These are phyloP conservation scores for Arthrobotrys musiformis DNA, from an alignment of 2,329 filamentous ascomycete genomes.

Conservation along the genomic window DNA sequence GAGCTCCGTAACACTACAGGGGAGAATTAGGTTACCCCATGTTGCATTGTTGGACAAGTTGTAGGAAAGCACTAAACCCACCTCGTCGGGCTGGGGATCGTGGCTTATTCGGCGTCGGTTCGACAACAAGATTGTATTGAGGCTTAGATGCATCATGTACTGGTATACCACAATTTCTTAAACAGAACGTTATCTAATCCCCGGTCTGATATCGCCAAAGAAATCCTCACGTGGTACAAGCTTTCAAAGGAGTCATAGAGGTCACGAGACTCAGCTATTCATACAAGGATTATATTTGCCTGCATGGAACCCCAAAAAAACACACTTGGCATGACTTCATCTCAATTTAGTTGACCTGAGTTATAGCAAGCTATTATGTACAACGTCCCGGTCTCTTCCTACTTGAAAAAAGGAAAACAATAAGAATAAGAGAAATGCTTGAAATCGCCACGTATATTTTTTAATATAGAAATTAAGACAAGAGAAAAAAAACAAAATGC, in stretches of 20 bases:
- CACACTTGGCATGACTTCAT: not conserved
- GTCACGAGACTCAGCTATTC: not conserved
- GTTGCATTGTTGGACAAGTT: not conserved
- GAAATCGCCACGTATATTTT: not conserved
- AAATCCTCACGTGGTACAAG: not conserved
- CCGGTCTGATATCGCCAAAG: not conserved
- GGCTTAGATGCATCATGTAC: constrained; percentile 17
- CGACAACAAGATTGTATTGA: not conserved
- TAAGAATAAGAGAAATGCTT: not conserved
- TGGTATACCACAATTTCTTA: not conserved
- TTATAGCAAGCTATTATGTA: not conserved
- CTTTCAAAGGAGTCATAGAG: not conserved
- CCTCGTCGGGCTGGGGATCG: too few species aligned
- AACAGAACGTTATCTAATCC: not conserved
- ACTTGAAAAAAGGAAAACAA: not conserved
- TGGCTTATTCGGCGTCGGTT: too few species aligned
- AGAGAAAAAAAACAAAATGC: constrained; percentile 6
- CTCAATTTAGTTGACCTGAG: not conserved
- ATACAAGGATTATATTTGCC: not conserved
- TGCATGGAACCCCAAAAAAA: not conserved
- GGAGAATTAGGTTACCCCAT: not conserved
- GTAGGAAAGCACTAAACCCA: too few species aligned
- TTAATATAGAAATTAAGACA: not conserved
- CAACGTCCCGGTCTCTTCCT: not conserved
- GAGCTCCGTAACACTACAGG: constrained; percentile 6